Evolutionary conservation across 2,329 filamentous ascomycete genomes (phyloP).

Genomic region (Claviceps spartinae): DNA sequence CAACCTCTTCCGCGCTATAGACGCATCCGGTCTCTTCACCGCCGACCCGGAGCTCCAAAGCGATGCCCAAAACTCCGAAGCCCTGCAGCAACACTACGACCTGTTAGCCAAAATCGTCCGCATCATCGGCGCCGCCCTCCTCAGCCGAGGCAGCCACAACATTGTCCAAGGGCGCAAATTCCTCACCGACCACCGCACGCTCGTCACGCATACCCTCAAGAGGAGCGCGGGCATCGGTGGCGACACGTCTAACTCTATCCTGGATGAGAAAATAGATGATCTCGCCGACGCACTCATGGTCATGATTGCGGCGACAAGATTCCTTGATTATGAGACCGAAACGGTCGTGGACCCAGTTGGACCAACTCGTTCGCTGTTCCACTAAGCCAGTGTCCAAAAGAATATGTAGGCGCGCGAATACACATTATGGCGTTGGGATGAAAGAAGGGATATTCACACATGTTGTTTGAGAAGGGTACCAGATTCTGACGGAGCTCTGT

Average conservation of each 20-base stretch:
- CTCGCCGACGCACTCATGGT: constrained; percentile 76
- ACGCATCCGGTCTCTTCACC: constrained; percentile 71
- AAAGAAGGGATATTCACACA: not conserved
- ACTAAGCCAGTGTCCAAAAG: constrained; percentile 14
- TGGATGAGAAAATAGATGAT: constrained; percentile 55
- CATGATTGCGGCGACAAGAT: constrained; percentile 68
- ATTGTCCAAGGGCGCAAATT: constrained; percentile 68
- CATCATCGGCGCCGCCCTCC: constrained; percentile 68
- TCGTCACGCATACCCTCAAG: constrained; percentile 84
- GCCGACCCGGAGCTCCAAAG: constrained; percentile 88
- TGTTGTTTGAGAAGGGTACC: not conserved
- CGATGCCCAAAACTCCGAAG: constrained; percentile 53
- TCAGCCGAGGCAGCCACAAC: constrained; percentile 73
- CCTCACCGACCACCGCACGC: constrained; percentile 65
- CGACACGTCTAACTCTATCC: constrained; percentile 21
- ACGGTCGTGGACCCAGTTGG: constrained; percentile 19
- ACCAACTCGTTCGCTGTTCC: constrained; percentile 25
- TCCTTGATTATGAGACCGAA: constrained; percentile 51
- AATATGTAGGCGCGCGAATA: constrained; percentile 3
- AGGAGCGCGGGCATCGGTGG: constrained; percentile 65
- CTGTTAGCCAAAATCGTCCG: constrained; percentile 69
- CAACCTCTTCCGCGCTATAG: constrained; percentile 70
- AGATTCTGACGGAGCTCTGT: not conserved
- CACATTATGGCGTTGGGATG: constrained; percentile 12
- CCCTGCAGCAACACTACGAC: constrained; percentile 70